Evolutionary conservation across 2,329 filamentous ascomycete species (phyloP).

Genomic region (Stagonosporopsis tanaceti): DNA sequence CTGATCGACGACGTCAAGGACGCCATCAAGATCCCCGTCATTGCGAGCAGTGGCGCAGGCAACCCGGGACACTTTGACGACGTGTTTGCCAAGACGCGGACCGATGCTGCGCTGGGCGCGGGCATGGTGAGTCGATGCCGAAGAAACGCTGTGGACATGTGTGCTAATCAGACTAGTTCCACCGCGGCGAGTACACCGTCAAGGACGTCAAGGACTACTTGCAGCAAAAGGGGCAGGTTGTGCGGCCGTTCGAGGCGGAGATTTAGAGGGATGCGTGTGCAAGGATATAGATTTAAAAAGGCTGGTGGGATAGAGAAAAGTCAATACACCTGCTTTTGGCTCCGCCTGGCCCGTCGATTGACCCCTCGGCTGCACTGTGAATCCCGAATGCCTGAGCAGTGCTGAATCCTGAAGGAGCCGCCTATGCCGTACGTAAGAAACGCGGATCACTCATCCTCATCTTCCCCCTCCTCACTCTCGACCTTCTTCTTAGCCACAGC

Average conservation of each 20-base stretch:
- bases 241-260: constrained; percentile 75
- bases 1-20: constrained; percentile 86
- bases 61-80: constrained; percentile 87
- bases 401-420: background rate
- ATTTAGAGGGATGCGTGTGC: constrained; percentile 15
- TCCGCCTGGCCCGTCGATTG: background rate
- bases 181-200: constrained; percentile 93
- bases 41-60: constrained; percentile 92
- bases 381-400: background rate
- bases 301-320: constrained; percentile 3
- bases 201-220: constrained; percentile 90
- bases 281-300: constrained; percentile 1
- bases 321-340: background rate
- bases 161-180: constrained; percentile 67
- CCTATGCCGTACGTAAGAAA: background rate
- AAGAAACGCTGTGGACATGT: background rate
- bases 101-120: constrained; percentile 92
- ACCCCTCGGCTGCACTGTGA: background rate
- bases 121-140: constrained; percentile 72
- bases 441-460: constrained; percentile 10
- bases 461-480: constrained; percentile 31
- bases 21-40: constrained; percentile 90
- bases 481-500: constrained; percentile 24
- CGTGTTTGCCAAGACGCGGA: constrained; percentile 84
- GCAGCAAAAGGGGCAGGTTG: constrained; percentile 72